Conservation (phyloP, 148 eudicot genomes). For the Rhododendron griersonianum region DNA sequence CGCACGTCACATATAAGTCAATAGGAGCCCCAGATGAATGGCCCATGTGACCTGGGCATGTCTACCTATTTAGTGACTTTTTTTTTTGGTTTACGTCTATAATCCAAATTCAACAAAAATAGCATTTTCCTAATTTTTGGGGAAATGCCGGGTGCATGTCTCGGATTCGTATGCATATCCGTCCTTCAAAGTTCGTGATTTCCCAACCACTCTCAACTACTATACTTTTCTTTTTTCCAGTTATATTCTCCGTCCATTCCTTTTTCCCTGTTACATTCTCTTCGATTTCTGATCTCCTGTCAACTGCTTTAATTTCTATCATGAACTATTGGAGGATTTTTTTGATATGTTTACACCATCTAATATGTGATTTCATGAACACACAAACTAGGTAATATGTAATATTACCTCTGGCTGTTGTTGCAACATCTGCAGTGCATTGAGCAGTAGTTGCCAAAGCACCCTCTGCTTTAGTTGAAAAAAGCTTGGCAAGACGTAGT, state of each 20-base stretch:
- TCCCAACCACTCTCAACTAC: background rate
- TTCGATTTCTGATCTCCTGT: background rate
- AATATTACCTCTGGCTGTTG: conserved; percentile 73
- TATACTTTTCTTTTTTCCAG: background rate
- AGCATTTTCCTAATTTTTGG: background rate
- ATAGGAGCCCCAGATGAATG: no score
- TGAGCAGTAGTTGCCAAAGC: conserved; percentile 17
- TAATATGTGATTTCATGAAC: background rate
- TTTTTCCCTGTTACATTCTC: background rate
- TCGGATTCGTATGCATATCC: background rate
- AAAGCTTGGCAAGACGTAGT: conserved; percentile 72
- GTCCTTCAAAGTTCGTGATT: background rate
- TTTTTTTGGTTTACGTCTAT: background rate
- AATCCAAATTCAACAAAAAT: background rate
- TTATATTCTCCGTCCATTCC: no score
- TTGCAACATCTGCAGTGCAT: conserved; percentile 24
- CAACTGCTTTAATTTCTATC: background rate
- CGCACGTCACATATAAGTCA: background rate
- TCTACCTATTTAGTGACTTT: background rate
- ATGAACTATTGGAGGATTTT: background rate
- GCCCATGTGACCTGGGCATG: background rate
- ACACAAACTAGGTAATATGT: background rate
- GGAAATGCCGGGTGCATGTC: background rate
- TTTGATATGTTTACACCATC: background rate
- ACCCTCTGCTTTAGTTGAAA: conserved; percentile 36